A percentile compares a stretch with the other conserved stretches of the same genome.
Conservation (phyloP, 1,284 basidiomycete genomes). For the Rhodotorula sp. region DNA sequence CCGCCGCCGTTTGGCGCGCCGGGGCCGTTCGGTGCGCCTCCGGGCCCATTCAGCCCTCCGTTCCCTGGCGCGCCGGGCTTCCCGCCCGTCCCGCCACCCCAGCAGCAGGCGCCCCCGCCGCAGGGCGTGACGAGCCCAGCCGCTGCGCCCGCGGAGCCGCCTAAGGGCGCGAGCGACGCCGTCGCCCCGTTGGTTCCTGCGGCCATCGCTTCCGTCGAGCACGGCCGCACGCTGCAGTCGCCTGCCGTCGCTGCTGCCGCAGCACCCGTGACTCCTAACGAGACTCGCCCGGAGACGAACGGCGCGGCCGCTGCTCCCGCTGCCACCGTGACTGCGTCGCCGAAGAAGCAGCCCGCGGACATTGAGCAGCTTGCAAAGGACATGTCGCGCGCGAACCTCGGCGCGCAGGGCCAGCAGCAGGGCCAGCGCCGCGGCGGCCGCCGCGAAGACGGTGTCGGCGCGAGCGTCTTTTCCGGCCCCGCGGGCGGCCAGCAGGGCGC, state of each 20-base stretch:
- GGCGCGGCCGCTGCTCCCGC: slow-evolving; percentile 17
- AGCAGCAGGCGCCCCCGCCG: slow-evolving; percentile 11
- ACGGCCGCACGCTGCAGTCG: background rate
- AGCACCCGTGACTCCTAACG: slow-evolving; percentile 22
- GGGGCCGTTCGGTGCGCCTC: slow-evolving; percentile 17
- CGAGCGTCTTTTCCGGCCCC: slow-evolving; percentile 20
- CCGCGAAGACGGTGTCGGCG: slow-evolving; percentile 27
- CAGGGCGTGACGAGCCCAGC: slow-evolving; percentile 10
- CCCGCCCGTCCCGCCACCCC: slow-evolving; percentile 8
- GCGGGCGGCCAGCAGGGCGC: background rate
- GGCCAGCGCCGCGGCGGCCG: slow-evolving; percentile 5
- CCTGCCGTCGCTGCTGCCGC: slow-evolving; percentile 11
- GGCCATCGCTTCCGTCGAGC: slow-evolving; percentile 12
- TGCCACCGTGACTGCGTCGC: slow-evolving; percentile 6
- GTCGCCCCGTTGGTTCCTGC: background rate
- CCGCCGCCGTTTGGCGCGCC: slow-evolving; percentile 13
- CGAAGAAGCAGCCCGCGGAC: slow-evolving; percentile 27
- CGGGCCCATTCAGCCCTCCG: background rate
- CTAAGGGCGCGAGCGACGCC: background rate
- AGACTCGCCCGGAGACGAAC: slow-evolving; percentile 32
- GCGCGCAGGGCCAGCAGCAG: slow-evolving; percentile 18
- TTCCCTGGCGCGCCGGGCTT: slow-evolving; percentile 3
- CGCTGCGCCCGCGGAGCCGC: slow-evolving; percentile 11
- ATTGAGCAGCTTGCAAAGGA: slow-evolving; percentile 40
- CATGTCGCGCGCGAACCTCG: slow-evolving; percentile 30